Conservation (phyloP, 140 eudicot genomes). For the Senecio squalidus region DNA sequence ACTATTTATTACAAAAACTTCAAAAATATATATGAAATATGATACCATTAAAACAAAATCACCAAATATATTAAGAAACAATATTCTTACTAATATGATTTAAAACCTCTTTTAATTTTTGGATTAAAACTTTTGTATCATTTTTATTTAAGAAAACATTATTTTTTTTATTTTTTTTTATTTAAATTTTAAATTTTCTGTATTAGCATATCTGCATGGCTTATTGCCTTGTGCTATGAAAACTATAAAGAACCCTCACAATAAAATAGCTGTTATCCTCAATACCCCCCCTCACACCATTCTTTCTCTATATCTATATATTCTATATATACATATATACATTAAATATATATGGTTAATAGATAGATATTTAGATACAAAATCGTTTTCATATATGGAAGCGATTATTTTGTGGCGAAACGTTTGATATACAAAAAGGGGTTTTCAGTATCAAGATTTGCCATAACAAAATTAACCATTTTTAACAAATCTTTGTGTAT, state of each 20-base stretch:
- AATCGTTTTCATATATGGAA: conserved; percentile 13
- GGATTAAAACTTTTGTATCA: no score
- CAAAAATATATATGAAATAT: no score
- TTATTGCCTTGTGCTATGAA: conserved; percentile 24
- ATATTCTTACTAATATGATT: no score
- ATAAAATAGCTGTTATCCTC: conserved; percentile 24
- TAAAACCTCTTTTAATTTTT: no score
- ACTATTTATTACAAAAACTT: no score
- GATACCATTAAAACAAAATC: no score
- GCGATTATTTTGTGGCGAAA: conserved; percentile 6
- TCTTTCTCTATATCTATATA: background rate
- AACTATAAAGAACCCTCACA: conserved; percentile 27
- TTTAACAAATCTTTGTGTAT: background rate
- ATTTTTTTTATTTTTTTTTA: no score
- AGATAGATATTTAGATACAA: no score
- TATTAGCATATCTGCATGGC: conserved; percentile 31
- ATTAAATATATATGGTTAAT: background rate
- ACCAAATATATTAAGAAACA: no score
- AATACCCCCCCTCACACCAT: background rate
- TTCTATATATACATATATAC: background rate
- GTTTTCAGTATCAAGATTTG: conserved; percentile 14
- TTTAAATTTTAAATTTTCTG: background rate
- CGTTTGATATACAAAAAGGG: conserved; percentile 20
- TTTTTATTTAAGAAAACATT: no score
- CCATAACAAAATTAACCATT: conserved; percentile 8